Base-by-base conservation (phyloP, 2,329 filamentous ascomycete species). In the Colletotrichum destructivum region DNA sequence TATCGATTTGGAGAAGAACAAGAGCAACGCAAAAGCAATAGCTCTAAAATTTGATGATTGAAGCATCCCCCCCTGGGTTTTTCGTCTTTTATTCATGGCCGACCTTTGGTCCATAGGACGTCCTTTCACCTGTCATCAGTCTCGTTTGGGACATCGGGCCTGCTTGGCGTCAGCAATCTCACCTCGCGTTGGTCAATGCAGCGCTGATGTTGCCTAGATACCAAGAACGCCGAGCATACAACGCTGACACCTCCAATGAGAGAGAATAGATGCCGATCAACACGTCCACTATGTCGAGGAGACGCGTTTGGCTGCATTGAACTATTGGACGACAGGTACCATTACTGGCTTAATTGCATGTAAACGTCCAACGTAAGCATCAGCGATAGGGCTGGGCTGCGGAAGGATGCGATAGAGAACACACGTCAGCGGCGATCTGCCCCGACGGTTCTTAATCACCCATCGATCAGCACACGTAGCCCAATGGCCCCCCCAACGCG, bases 371-470 rank as follows among this genome's bases (percentile, higher is more conserved):
- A 66, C 42, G 40, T 66, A 44, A 70, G 62, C 47, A 35, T 31
- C 31, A 9, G 55, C 47, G 6, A 21, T 49, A 38, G 40, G 21
- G 62, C 47, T 26, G 46, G 42, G 21, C 23, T 13, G 4, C 16
- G 23, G 26, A 31, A 12, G 9, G 35, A 35, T 26, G 15, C 38
- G 40, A 49, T 23, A n/a, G 46, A 52, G 8, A 40, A 61, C 31
- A 60, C 47, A 70, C 62, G 62, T 70, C 15, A 66, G 62, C 62
- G 13, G 21, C 16, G 35, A 23, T 11, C 12, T 26, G 40, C 16
- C 11, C 44, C 18, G 6, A 38, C 26, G 7, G 12, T 13, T 2
- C 21, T 26, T n/a, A 18, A 12, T 15, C 18, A n/a, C 18, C 15
- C 18, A 16, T 26, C 18, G n/a, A 47, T 38, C 23, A n/a, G 18